Conservation (phyloP, 495 filamentous ascomycete species). For the Cercophora sp. region DNA sequence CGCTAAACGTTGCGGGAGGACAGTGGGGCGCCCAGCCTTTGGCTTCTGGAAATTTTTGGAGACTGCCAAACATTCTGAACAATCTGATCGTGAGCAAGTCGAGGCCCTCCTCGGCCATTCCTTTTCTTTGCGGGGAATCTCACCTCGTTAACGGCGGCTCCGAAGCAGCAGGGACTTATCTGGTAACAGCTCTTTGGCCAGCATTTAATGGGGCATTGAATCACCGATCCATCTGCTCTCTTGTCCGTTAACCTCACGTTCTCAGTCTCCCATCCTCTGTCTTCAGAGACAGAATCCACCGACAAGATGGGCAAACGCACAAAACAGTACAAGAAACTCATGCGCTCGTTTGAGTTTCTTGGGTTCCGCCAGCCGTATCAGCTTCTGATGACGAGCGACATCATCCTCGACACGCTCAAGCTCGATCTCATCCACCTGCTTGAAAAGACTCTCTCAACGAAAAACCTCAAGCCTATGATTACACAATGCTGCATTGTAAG, state of each 20-base stretch:
- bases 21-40: neutral
- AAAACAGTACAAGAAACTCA: constrained; percentile 94
- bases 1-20: too few species aligned
- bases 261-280: too few species aligned
- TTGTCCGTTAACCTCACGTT: too few species aligned
- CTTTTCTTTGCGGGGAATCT: neutral
- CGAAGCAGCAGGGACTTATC: too few species aligned
- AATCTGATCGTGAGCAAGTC: constrained; percentile 2
- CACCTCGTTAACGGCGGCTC: too few species aligned
- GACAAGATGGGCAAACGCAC: constrained; percentile 67
- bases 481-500: constrained; percentile 42
- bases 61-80: constrained; percentile 1
- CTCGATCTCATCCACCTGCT: constrained; percentile 64
- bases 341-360: constrained; percentile 64
- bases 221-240: neutral
- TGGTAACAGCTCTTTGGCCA: too few species aligned
- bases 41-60: constrained; percentile 10
- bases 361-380: constrained; percentile 91
- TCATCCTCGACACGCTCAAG: constrained; percentile 47
- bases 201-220: too few species aligned
- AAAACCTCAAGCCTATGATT: constrained; percentile 68
- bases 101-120: neutral
- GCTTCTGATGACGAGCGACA: constrained; percentile 54
- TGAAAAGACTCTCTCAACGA: constrained; percentile 68
- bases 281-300: constrained; percentile 2